Percentiles rank a stretch among this genome's conserved stretches.
phyloP scores from a whole-genome alignment of 2,329 filamentous ascomycete genomes.

The Chaetothyriales sp. region DNA sequence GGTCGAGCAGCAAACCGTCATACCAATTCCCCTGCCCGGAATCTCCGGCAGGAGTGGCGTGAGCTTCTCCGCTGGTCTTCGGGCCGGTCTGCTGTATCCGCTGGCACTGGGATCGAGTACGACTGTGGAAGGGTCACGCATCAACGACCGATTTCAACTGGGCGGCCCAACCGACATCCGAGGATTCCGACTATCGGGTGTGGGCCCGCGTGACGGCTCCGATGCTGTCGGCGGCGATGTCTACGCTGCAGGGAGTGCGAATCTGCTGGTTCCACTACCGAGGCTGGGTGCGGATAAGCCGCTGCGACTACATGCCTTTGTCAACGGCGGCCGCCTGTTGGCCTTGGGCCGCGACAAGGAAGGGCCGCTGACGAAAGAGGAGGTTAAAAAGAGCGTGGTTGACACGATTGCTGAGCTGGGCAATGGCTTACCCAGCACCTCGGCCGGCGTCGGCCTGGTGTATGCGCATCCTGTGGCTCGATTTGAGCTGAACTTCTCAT shows the following conservation, averaged over 20 bases:
- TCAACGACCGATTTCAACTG: constrained; percentile 91
- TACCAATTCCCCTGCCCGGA: constrained; percentile 58
- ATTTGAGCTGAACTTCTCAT: constrained; percentile 89
- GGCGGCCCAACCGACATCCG: constrained; percentile 90
- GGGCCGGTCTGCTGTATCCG: constrained; percentile 71
- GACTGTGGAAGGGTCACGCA: constrained; percentile 51
- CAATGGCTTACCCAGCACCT: constrained; percentile 65
- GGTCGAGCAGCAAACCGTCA: constrained; percentile 59
- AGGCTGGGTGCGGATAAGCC: constrained; percentile 68
- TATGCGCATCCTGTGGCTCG: constrained; percentile 88
- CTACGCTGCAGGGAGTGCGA: constrained; percentile 77
- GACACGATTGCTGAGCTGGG: constrained; percentile 54
- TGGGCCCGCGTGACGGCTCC: constrained; percentile 71
- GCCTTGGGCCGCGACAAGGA: constrained; percentile 46
- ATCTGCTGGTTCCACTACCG: constrained; percentile 71
- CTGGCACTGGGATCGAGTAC: constrained; percentile 46
- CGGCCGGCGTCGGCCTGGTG: constrained; percentile 77
- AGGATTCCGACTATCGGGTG: constrained; percentile 75
- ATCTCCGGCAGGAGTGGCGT: constrained; percentile 57
- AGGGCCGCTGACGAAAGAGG: constrained; percentile 32
- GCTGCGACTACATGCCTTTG: constrained; percentile 73
- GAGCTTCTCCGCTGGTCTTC: constrained; percentile 66
- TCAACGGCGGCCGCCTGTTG: constrained; percentile 76
- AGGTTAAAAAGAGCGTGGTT: constrained; percentile 30
- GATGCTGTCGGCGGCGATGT: constrained; percentile 86